phyloP scores from a whole-genome alignment of 441 rosid genomes.

The Euphorbia celastroides region DNA sequence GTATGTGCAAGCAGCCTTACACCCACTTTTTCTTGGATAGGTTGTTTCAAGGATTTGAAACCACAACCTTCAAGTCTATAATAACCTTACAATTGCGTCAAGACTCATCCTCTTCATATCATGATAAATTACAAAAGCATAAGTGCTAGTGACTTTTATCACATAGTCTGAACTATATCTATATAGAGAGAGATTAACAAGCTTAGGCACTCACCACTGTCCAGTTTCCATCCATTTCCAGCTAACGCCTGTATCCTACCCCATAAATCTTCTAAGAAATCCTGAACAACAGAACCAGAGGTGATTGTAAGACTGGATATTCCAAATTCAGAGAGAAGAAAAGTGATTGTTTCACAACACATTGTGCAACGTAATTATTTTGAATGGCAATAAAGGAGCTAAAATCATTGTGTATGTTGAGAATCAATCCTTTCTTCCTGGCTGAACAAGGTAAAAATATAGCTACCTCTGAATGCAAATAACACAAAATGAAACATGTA shows the following conservation, averaged over 20 bases:
- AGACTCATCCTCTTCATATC: too few relatives aligned
- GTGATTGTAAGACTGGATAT: slow-evolving; percentile 5
- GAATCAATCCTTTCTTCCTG: neutral
- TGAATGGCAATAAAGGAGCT: neutral
- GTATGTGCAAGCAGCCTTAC: too few relatives aligned
- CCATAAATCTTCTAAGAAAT: slow-evolving; percentile 96
- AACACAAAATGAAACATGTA: slow-evolving; percentile 13
- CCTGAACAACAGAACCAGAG: slow-evolving; percentile 38
- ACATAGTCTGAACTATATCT: neutral
- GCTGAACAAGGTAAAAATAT: neutral
- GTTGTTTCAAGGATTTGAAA: too few relatives aligned
- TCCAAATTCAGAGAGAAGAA: neutral
- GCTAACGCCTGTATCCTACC: slow-evolving; percentile 67
- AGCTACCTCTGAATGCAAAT: neutral
- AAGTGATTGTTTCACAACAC: neutral
- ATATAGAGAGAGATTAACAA: neutral
- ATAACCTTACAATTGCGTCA: too few relatives aligned
- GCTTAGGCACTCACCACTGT: slow-evolving; percentile 61
- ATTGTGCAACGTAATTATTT: neutral
- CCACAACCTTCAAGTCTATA: too few relatives aligned
- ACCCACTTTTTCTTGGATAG: too few relatives aligned
- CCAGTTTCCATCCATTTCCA: slow-evolving; percentile 87
- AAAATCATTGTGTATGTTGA: neutral
- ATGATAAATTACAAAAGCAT: neutral
- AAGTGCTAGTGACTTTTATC: neutral